These are phyloP conservation scores for Sporothrix dimorphospora DNA, from an alignment of 2,329 filamentous ascomycete species.

Conservation along the genomic window DNA sequence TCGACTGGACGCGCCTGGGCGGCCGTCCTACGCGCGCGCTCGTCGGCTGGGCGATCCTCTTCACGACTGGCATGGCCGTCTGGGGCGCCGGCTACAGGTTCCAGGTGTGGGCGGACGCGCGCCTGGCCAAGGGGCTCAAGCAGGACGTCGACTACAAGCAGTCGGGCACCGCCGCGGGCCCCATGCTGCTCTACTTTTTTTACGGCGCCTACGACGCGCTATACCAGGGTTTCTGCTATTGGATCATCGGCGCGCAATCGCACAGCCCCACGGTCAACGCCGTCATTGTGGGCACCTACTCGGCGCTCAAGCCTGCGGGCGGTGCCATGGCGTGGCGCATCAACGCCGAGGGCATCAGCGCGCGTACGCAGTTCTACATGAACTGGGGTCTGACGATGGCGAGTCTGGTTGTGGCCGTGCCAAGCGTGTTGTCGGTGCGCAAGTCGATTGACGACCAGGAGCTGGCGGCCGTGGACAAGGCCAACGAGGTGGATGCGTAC, in stretches of 20 bases:
- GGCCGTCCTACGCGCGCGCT: slow-evolving; percentile 49
- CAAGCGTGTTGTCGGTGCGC: slow-evolving; percentile 47
- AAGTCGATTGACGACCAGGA: slow-evolving; percentile 38
- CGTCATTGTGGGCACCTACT: slow-evolving; percentile 52
- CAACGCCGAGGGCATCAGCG: slow-evolving; percentile 51
- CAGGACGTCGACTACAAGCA: slow-evolving; percentile 44
- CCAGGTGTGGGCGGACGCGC: slow-evolving; percentile 58
- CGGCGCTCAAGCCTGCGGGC: slow-evolving; percentile 47
- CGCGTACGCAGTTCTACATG: slow-evolving; percentile 49
- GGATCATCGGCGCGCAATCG: slow-evolving; percentile 53
- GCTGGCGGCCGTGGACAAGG: slow-evolving; percentile 34
- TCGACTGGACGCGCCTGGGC: slow-evolving; percentile 49
- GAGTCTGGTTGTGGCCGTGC: slow-evolving; percentile 47
- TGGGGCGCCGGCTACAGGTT: slow-evolving; percentile 68
- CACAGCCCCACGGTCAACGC: slow-evolving; percentile 48
- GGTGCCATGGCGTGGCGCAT: slow-evolving; percentile 39
- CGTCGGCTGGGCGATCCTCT: slow-evolving; percentile 51
- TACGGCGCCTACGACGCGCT: slow-evolving; percentile 70
- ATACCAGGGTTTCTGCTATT: slow-evolving; percentile 69
- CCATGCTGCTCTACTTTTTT: slow-evolving; percentile 71
- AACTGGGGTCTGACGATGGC: slow-evolving; percentile 52
- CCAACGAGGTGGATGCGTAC: slow-evolving; percentile 7
- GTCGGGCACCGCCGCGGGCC: slow-evolving; percentile 24
- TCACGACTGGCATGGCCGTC: slow-evolving; percentile 55
- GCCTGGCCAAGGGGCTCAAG: slow-evolving; percentile 42